Evolutionary conservation across 2,329 filamentous ascomycete species (phyloP).

Genomic region (Colletotrichum sp.): DNA sequence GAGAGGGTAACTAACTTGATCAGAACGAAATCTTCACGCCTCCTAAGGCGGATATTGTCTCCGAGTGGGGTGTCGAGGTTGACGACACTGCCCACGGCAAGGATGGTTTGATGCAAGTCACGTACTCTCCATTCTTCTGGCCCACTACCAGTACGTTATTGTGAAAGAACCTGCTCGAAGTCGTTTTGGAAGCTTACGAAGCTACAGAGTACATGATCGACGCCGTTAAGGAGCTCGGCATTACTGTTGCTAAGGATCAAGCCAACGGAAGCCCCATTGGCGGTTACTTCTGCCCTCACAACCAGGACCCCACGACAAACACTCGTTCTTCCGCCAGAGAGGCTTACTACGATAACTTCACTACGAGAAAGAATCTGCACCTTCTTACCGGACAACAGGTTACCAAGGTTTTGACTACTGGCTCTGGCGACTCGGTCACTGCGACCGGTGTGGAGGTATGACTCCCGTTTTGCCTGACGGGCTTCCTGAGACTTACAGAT

Average conservation of each 20-base stretch:
- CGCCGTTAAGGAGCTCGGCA: constrained; percentile 23
- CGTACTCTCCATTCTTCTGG: constrained; percentile 35
- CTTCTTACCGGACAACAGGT: constrained; percentile 30
- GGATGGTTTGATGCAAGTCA: constrained; percentile 29
- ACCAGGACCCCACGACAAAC: constrained; percentile 25
- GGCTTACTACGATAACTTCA: constrained; percentile 28
- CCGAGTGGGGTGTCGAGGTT: constrained; percentile 29
- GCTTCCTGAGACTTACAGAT: not conserved
- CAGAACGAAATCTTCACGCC: constrained; percentile 25
- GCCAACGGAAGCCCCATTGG: constrained; percentile 20
- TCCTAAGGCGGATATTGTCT: constrained; percentile 24
- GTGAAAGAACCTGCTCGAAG: not conserved
- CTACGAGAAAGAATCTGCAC: constrained; percentile 27
- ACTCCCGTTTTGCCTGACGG: not conserved
- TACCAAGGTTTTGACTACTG: constrained; percentile 24
- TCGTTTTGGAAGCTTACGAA: not conserved
- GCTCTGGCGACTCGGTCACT: constrained; percentile 2
- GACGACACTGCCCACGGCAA: constrained; percentile 28
- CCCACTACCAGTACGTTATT: constrained; percentile 24
- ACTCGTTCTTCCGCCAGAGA: constrained; percentile 30
- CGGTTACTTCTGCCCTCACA: constrained; percentile 26
- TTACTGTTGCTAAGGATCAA: constrained; percentile 17
- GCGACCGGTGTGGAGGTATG: constrained; percentile 22
- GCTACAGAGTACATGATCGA: constrained; percentile 20
- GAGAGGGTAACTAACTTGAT: not conserved